phyloP scores from a whole-genome alignment of 2,329 filamentous ascomycete genomes.

The Arachnomyces sp. region DNA sequence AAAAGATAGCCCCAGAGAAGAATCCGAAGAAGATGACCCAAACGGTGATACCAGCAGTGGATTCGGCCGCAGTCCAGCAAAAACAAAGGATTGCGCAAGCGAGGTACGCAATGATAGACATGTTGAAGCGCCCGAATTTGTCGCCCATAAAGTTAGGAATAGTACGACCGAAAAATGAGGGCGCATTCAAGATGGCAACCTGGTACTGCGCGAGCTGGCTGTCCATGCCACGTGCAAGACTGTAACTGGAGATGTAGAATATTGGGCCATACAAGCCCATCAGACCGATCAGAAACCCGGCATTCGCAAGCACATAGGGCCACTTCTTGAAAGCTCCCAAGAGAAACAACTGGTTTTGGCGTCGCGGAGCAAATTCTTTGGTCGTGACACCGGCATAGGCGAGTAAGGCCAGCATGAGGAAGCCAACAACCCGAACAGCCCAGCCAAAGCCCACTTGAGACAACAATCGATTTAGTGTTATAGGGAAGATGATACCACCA shows the following conservation, averaged over 20 bases:
- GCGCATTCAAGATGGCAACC: slow-evolving; percentile 26
- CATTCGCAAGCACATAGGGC: slow-evolving; percentile 15
- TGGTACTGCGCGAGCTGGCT: slow-evolving; percentile 19
- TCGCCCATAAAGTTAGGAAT: slow-evolving; percentile 28
- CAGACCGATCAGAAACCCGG: slow-evolving; percentile 17
- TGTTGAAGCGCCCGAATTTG: slow-evolving; percentile 25
- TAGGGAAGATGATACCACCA: slow-evolving; percentile 49
- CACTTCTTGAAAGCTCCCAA: slow-evolving; percentile 17
- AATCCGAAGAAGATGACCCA: slow-evolving; percentile 27
- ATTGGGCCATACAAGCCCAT: slow-evolving; percentile 24
- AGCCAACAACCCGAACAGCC: slow-evolving; percentile 47
- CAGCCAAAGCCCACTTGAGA: slow-evolving; percentile 45
- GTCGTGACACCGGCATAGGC: slow-evolving; percentile 29
- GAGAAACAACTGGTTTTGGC: slow-evolving; percentile 16
- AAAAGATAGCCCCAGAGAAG: slow-evolving; percentile 27
- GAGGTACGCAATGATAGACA: slow-evolving; percentile 17
- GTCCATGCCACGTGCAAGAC: slow-evolving; percentile 16
- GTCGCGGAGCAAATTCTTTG: slow-evolving; percentile 17
- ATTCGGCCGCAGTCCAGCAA: slow-evolving; percentile 20
- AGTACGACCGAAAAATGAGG: slow-evolving; percentile 28
- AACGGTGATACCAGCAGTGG: slow-evolving; percentile 22
- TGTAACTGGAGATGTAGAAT: slow-evolving; percentile 26
- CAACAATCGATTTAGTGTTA: slow-evolving; percentile 42
- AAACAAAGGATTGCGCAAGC: slow-evolving; percentile 22
- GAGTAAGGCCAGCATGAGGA: slow-evolving; percentile 42